Evolutionary conservation across 1,284 basidiomycete genomes (phyloP).

Genomic region (Stygiomarasmius scandens): DNA sequence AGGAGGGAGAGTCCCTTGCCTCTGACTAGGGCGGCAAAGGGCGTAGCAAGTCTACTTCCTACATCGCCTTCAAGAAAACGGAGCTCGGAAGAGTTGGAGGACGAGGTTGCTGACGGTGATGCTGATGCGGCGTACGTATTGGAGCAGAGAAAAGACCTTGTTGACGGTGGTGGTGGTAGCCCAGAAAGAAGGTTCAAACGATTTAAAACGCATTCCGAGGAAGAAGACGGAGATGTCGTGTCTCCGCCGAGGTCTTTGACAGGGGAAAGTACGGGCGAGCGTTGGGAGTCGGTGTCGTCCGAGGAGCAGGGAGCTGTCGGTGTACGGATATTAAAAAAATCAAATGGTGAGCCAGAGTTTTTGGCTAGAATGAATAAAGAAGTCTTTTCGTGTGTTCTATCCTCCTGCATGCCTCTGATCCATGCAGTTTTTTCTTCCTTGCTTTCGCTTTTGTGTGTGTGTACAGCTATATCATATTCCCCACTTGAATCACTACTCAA

Average conservation of each 20-base stretch:
- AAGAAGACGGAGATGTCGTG: background rate
- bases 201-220: background rate
- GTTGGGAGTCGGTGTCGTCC: too few relatives aligned
- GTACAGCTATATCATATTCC: too few relatives aligned
- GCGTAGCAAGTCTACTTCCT: background rate
- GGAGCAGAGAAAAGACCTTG: background rate
- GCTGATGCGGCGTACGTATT: background rate
- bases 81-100: constrained; percentile 25
- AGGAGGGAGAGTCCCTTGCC: constrained; percentile 11
- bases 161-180: background rate
- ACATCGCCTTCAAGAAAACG: constrained; percentile 19
- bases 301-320: too few relatives aligned
- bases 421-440: too few relatives aligned
- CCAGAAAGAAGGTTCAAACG: background rate
- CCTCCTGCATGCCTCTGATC: too few relatives aligned
- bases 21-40: background rate
- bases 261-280: background rate
- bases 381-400: too few relatives aligned
- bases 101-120: too few relatives aligned
- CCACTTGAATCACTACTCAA: too few relatives aligned
- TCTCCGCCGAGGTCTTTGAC: background rate
- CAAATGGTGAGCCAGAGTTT: too few relatives aligned
- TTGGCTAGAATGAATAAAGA: too few relatives aligned
- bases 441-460: too few relatives aligned
- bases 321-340: too few relatives aligned